Evolutionary conservation across 2,329 filamentous ascomycete genomes (phyloP), one percentile per base, ranked within the genome.

Genomic region (Fusarium buxicola): DNA sequence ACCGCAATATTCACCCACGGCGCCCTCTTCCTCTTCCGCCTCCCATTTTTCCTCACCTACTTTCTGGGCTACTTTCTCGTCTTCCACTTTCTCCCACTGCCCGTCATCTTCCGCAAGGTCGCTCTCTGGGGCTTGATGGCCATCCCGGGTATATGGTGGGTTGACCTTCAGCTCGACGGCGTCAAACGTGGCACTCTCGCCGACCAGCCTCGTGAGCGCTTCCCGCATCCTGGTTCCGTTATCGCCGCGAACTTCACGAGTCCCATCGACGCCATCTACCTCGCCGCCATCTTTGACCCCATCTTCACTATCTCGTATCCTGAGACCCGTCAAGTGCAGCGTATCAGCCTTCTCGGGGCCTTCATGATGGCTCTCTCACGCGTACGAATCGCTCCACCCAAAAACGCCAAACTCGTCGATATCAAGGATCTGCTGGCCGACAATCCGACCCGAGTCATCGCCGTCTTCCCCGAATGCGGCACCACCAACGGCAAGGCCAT

Each of bases 101-200:
- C 84, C 12, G 77, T 80, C 28, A 75, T 82, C 56, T 72, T 88
- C 38, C 92, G 92, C 72, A 98, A 98, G 78, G 87, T 91, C 11
- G 87, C 92, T 44, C 80, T 98, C 49, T 98, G 95, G 94, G 85
- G 88, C 59, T 86, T 98, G 65, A 86, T 99, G 68, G 90, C 88
- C 32, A 90, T 96, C 57, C 92, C 94, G 0, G 94, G 95, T 25
- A 92, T 99, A 55, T 98, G 94, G 93, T 98, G 94, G 94, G 89
- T 97, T 54, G 95, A 99, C 77, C 82, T 99, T n/a, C 94, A 97
- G 76, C 92, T 99, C 66, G 95, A 99, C 75, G 94, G 94, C 56
- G 95, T 99, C 50, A 94, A 92, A 78, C 92, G 93, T 79, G 95
- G 95, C 79, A 94, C 90, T 24, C 82, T 96, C 28, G 89, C 90